Percentiles rank a stretch among this genome's conserved stretches.
These are phyloP conservation scores for Tuber melanosporum DNA, from an alignment of 495 filamentous ascomycete genomes.

Conservation along the genomic window DNA sequence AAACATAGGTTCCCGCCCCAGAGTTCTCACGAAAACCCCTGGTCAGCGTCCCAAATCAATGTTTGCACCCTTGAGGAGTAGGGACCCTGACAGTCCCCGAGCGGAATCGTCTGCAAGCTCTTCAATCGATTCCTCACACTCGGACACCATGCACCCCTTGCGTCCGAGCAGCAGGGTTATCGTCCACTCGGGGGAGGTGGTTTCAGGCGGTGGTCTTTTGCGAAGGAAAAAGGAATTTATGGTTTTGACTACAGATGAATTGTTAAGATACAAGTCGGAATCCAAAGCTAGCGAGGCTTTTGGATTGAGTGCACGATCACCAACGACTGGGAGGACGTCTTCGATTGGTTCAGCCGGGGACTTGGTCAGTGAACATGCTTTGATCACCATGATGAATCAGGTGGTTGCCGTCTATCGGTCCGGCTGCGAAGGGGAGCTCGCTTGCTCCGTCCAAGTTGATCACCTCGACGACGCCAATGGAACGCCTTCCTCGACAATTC, in stretches of 20 bases:
- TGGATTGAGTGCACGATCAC: constrained; percentile 24
- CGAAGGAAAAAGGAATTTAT: constrained; percentile 82
- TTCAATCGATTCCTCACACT: constrained; percentile 33
- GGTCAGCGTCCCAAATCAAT: constrained; percentile 37
- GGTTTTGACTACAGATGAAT: constrained; percentile 78
- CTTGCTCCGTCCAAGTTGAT: constrained; percentile 37
- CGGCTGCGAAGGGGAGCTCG: constrained; percentile 28
- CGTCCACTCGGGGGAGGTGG: constrained; percentile 56
- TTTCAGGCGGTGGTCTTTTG: constrained; percentile 72
- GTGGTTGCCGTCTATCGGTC: constrained; percentile 37
- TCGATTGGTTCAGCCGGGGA: constrained; percentile 37
- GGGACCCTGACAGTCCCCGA: constrained; percentile 25
- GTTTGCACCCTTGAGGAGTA: constrained; percentile 37
- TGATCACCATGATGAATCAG: constrained; percentile 38
- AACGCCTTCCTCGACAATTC: constrained; percentile 35
- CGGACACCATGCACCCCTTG: constrained; percentile 16
- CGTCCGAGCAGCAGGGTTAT: constrained; percentile 26
- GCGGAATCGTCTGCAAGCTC: constrained; percentile 38
- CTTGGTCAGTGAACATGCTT: constrained; percentile 25
- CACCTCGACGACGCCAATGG: constrained; percentile 34
- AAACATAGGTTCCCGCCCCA: constrained; percentile 23
- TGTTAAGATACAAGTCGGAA: constrained; percentile 68
- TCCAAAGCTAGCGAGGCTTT: constrained; percentile 41
- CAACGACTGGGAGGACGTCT: constrained; percentile 29
- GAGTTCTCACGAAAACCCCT: constrained; percentile 33